Percentiles rank a stretch among this genome's conserved stretches.
Conservation (phyloP, 2,329 filamentous ascomycete genomes). For the Coniella lustricola region DNA sequence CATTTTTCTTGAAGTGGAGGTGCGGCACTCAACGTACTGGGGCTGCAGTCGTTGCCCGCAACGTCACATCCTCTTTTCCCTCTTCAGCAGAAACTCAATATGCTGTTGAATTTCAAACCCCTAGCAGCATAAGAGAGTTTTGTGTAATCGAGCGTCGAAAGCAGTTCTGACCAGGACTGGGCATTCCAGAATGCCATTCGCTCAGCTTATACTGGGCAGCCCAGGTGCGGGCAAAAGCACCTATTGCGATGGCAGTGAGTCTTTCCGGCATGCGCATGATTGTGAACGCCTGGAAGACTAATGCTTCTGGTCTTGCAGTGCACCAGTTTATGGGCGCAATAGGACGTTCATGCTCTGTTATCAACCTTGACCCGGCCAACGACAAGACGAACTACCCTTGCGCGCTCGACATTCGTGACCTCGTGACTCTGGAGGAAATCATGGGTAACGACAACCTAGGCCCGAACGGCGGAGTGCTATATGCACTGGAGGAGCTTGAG, state of each 20-base stretch:
- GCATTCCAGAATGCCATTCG: conserved; percentile 46
- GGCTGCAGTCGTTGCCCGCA: neutral
- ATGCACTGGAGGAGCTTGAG: conserved; percentile 91
- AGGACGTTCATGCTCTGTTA: conserved; percentile 85
- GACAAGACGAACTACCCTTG: conserved; percentile 83
- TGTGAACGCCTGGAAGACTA: neutral
- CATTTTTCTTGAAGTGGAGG: conserved; percentile 4
- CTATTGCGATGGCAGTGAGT: conserved; percentile 86
- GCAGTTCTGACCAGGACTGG: no score
- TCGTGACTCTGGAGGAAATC: conserved; percentile 88
- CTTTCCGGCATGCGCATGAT: neutral
- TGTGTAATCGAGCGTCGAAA: neutral
- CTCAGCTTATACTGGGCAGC: conserved; percentile 83
- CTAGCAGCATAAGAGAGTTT: neutral
- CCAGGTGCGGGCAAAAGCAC: conserved; percentile 95
- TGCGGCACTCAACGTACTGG: conserved; percentile 5
- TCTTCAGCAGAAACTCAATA: neutral
- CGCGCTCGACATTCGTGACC: conserved; percentile 80
- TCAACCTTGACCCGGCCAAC: conserved; percentile 96
- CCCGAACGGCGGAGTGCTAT: conserved; percentile 86
- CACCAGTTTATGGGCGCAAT: conserved; percentile 97
- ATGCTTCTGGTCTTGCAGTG: conserved; percentile 42
- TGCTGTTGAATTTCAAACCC: no score
- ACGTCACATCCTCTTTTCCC: neutral
- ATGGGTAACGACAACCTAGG: conserved; percentile 89